These are phyloP conservation scores for Leptographium flavum DNA, from an alignment of 2,329 filamentous ascomycete species.

Conservation along the genomic window DNA sequence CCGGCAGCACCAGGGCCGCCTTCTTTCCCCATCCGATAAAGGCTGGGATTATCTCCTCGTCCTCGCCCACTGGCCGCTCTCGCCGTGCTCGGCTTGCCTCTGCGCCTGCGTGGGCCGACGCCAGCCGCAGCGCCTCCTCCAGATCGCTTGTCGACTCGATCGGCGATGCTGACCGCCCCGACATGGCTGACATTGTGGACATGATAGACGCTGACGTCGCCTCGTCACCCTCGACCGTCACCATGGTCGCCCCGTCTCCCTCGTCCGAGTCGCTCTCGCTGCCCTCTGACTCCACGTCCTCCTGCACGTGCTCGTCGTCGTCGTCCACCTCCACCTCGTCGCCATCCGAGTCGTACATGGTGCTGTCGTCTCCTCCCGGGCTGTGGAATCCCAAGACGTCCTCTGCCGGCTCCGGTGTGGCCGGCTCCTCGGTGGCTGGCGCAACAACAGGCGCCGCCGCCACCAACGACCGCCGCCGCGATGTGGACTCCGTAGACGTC, in stretches of 20 bases:
- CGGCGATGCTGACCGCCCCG: conserved; percentile 35
- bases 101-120: conserved; percentile 54
- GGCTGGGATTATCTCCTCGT: conserved; percentile 59
- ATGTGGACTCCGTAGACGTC: conserved; percentile 62
- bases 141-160: conserved; percentile 58
- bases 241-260: conserved; percentile 59
- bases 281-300: conserved; percentile 31
- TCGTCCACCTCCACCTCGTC: conserved; percentile 40
- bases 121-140: conserved; percentile 64
- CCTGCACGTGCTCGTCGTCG: conserved; percentile 31
- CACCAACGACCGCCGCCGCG: conserved; percentile 58
- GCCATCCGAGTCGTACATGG: conserved; percentile 54
- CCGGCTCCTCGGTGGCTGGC: neutral
- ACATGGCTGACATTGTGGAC: conserved; percentile 31
- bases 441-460: conserved; percentile 22
- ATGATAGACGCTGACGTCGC: conserved; percentile 54
- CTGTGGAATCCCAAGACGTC: neutral
- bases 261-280: conserved; percentile 45
- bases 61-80: conserved; percentile 51
- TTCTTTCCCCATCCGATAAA: conserved; percentile 61
- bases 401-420: conserved; percentile 20
- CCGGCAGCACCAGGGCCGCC: conserved; percentile 5
- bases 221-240: conserved; percentile 71
- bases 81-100: conserved; percentile 9
- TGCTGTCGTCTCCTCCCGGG: conserved; percentile 22